Evolutionary conservation across 768 basidiomycete genomes (phyloP).

Genomic region (Leccinum disarticulatum): DNA sequence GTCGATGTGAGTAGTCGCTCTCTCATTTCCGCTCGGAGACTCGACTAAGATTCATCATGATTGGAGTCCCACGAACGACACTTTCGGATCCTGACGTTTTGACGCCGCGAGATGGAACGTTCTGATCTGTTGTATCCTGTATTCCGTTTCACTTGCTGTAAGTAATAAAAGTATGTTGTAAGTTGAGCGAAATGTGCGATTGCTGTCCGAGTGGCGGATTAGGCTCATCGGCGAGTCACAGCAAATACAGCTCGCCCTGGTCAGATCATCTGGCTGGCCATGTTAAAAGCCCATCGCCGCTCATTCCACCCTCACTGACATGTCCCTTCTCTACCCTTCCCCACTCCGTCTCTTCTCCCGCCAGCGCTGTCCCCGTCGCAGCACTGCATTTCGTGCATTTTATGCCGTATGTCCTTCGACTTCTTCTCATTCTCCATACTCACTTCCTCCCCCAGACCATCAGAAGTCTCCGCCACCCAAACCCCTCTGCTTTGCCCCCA

Average conservation of each 20-base stretch:
- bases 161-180: background rate
- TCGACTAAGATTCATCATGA: background rate
- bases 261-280: conserved; percentile 14
- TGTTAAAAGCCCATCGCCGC: conserved; percentile 21
- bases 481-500: conserved; percentile 5
- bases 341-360: conserved; percentile 27
- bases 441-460: conserved; percentile 26
- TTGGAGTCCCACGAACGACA: conserved; percentile 22
- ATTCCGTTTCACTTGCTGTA: background rate
- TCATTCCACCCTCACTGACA: background rate
- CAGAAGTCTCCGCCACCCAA: conserved; percentile 27
- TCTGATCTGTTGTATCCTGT: background rate
- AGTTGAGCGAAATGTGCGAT: conserved; percentile 21
- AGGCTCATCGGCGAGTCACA: conserved; percentile 14
- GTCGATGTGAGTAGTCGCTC: conserved; percentile 41
- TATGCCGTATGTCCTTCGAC: conserved; percentile 48
- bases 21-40: background rate
- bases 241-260: conserved; percentile 29
- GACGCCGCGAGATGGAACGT: background rate
- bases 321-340: conserved; percentile 24
- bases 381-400: conserved; percentile 48
- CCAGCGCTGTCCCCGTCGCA: conserved; percentile 34
- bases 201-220: conserved; percentile 28
- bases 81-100: conserved; percentile 34
- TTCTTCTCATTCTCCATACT: conserved; percentile 19